Conservation (phyloP, 2,329 filamentous ascomycete species). For the Cladosporium austrohemisphaericum region DNA sequence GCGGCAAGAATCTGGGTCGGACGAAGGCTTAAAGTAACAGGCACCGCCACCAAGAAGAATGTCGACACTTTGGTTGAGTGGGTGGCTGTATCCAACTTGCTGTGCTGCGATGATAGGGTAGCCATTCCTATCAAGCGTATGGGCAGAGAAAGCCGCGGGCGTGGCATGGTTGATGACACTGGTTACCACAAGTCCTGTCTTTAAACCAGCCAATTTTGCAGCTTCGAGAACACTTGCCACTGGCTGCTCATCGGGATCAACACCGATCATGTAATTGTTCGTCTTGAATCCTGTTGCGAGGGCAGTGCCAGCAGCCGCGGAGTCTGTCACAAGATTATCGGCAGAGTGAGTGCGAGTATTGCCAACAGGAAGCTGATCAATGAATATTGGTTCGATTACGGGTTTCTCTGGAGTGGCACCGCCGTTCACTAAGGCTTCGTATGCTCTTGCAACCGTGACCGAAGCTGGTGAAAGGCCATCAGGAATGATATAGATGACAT, state of each 20-base stretch:
- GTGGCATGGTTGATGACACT: conserved; percentile 39
- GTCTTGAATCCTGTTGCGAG: conserved; percentile 41
- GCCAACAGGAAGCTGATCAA: conserved; percentile 29
- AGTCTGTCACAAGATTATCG: conserved; percentile 40
- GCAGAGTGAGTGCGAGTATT: conserved; percentile 25
- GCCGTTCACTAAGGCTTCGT: conserved; percentile 5
- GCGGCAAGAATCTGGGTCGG: conserved; percentile 37
- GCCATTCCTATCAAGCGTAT: conserved; percentile 34
- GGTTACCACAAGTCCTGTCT: conserved; percentile 43
- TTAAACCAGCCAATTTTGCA: conserved; percentile 39
- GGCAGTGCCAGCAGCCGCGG: conserved; percentile 40
- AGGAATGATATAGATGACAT: conserved; percentile 19
- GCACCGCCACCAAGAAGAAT: conserved; percentile 40
- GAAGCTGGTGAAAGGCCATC: conserved; percentile 18
- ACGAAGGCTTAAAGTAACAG: conserved; percentile 41
- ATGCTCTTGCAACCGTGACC: conserved; percentile 15
- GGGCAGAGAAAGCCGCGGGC: conserved; percentile 34
- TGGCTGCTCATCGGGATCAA: conserved; percentile 33
- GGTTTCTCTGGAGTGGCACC: conserved; percentile 16
- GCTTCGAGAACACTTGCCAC: conserved; percentile 41
- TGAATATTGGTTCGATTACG: neutral
- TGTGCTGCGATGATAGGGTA: conserved; percentile 39
- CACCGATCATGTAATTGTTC: conserved; percentile 38
- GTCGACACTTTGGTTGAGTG: conserved; percentile 38
- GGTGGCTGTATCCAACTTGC: conserved; percentile 39